Percentiles rank a stretch among this genome's conserved stretches.
Conservation (phyloP, 306 rosid species). For the Cucumis melo region DNA sequence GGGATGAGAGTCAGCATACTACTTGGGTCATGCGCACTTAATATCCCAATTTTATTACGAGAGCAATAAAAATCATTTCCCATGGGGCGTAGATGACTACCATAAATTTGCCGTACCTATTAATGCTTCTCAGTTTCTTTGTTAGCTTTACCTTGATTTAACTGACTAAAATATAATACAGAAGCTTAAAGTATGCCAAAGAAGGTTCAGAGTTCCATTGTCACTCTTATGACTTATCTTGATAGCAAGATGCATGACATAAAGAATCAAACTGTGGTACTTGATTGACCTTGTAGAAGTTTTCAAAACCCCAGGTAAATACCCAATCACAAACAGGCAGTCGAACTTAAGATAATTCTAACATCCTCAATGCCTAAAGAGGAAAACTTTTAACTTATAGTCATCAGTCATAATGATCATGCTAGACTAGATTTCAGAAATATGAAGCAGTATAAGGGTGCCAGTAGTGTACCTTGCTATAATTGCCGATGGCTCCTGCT, state of each 20-base stretch:
- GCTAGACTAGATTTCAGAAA: not conserved
- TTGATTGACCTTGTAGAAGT: not conserved
- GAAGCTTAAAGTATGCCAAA: not conserved
- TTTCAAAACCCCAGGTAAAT: not conserved
- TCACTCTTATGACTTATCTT: not conserved
- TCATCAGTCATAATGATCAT: too few species aligned
- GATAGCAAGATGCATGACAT: not conserved
- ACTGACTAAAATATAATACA: not conserved
- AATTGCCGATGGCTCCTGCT: not conserved
- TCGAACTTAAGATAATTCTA: not conserved
- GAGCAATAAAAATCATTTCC: not conserved
- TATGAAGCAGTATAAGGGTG: not conserved
- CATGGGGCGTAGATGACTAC: not conserved
- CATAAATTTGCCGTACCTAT: not conserved
- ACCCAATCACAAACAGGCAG: not conserved
- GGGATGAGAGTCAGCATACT: not conserved
- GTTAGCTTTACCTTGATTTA: not conserved
- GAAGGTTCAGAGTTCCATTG: not conserved
- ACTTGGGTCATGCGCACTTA: not conserved
- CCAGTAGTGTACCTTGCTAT: conserved; percentile 8
- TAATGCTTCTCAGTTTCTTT: not conserved
- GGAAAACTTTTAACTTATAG: not conserved
- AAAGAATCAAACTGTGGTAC: not conserved
- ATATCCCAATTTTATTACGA: not conserved
- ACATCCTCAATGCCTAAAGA: not conserved